Evolutionary conservation across 2,329 filamentous ascomycete species (phyloP), one percentile per base, ranked within the genome.

Genomic region (Teratosphaeria destructans): DNA sequence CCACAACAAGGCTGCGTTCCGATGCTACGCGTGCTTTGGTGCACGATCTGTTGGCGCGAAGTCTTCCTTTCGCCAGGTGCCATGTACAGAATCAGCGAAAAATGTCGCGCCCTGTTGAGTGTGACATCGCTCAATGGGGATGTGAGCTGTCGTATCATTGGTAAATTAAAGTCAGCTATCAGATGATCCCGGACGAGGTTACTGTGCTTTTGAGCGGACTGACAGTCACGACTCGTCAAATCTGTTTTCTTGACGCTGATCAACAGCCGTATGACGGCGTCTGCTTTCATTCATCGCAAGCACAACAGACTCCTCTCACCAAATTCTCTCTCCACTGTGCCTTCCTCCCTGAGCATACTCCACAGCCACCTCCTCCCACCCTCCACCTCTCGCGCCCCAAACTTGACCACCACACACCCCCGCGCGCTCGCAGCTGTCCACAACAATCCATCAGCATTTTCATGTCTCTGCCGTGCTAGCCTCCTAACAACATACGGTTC

Each of bases 401-500:
- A 95, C 73, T 97, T 97, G 66, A 97, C 87, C 29, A 96, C 81
- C 3, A 94, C 87, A 69, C 93, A 96, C 3, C 90, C 87, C 57
- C 91, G 82, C 37, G 95, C 85, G 29, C 81, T 82, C 14, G 91
- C 89, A 12, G 88, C 89, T 29, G 90, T 92, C 90, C 91, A 96
- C 3, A 93, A 77, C 3, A 95, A 73, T 16, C 82, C 82, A 55
- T 81, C 77, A 10, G 74, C 69, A 62, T 75, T 80, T 72, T 94
- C 88, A 69, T 80, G 56, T 70, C 70, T 32, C 72, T 71, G 57
- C 86, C 81, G 60, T 72, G 71, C 72, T 75, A 76, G 68, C 5
- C 69, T 63, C n/a, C 60, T 56, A 10, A 60, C 54, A 5, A 58
- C 54, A 37, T 54, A 14, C 53, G 27, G 27, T 4, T 59, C 53